phyloP scores from a whole-genome alignment of 2,329 filamentous ascomycete genomes.

The Calonectria fujianensis region DNA sequence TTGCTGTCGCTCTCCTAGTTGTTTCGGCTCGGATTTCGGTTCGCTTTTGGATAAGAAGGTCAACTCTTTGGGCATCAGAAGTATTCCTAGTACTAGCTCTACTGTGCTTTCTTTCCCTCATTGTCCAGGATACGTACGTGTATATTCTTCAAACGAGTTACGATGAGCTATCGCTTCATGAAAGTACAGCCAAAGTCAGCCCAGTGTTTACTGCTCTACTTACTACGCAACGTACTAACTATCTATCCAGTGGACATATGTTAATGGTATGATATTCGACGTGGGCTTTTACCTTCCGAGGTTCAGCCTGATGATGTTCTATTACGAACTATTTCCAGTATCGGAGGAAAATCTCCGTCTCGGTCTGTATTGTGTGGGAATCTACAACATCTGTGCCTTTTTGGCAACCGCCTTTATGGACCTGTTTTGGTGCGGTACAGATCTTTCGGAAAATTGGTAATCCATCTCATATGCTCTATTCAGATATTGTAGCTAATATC shows the following conservation, averaged over 20 bases:
- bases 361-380: not conserved
- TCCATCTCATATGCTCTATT: too few species aligned
- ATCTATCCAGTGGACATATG: not conserved
- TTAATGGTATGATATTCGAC: not conserved
- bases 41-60: not conserved
- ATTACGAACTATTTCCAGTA: slow-evolving; percentile 25
- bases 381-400: slow-evolving; percentile 1
- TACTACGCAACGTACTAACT: not conserved
- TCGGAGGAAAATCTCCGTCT: slow-evolving; percentile 17
- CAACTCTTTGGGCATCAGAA: slow-evolving; percentile 9
- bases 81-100: not conserved
- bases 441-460: slow-evolving; percentile 3
- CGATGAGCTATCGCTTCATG: not conserved
- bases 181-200: not conserved
- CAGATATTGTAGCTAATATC: not conserved
- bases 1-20: not conserved
- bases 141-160: not conserved
- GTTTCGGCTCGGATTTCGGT: not conserved
- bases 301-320: slow-evolving; percentile 17
- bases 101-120: slow-evolving; percentile 21
- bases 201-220: fast-evolving
- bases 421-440: slow-evolving; percentile 9
- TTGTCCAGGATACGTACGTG: slow-evolving; percentile 1
- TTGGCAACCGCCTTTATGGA: not conserved
- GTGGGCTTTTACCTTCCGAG: not conserved